phyloP scores from a whole-genome alignment of 163 green algal genomes.

The Scenedesmus sp. region DNA sequence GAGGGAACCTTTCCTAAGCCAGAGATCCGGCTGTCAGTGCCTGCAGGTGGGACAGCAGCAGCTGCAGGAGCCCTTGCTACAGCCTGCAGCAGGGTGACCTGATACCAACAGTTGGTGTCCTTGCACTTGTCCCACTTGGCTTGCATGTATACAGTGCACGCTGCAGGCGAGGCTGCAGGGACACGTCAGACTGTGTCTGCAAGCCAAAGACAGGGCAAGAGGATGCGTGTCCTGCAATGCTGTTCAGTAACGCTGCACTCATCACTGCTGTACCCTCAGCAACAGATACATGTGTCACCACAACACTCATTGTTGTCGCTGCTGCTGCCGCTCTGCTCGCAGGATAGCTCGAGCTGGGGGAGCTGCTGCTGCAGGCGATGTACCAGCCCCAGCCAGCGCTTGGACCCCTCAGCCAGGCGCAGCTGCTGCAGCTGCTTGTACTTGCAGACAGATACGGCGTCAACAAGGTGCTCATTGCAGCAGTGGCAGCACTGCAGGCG shows the following conservation, averaged over 20 bases:
- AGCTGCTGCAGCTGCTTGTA: no score
- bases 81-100: neutral
- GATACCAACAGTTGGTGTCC: neutral
- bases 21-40: neutral
- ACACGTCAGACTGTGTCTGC: neutral
- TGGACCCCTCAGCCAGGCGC: neutral
- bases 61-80: neutral
- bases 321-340: neutral
- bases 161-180: neutral
- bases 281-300: neutral
- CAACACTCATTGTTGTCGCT: neutral
- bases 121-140: neutral
- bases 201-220: no score
- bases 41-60: neutral
- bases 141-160: neutral
- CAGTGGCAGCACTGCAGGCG: neutral
- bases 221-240: no score
- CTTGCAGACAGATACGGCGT: no score
- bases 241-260: no score
- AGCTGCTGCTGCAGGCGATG: neutral
- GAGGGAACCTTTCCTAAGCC: neutral
- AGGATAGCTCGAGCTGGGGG: neutral
- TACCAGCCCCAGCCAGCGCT: neutral
- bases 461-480: neutral
- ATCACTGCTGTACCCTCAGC: no score